These are phyloP conservation scores for Leucosporidium creatinivorum DNA, from an alignment of 768 basidiomycete species.

Conservation along the genomic window DNA sequence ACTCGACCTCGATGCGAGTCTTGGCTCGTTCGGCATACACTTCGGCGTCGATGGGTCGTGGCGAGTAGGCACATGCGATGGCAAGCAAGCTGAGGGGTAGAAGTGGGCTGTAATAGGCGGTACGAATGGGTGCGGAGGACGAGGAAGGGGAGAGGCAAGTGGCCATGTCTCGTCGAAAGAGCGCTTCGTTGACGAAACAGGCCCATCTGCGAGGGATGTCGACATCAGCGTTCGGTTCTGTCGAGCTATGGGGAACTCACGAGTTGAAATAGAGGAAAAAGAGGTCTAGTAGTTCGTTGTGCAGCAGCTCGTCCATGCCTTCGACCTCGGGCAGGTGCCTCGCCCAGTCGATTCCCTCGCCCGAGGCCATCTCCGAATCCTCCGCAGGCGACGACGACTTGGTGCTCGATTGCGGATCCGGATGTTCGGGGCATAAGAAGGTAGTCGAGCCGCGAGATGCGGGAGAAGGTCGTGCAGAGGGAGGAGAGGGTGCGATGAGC, in stretches of 20 bases:
- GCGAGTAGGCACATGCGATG: slow-evolving; percentile 13
- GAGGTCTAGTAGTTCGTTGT: slow-evolving; percentile 17
- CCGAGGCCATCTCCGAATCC: neutral
- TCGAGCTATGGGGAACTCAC: neutral
- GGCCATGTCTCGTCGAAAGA: slow-evolving; percentile 12
- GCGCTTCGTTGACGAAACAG: slow-evolving; percentile 4
- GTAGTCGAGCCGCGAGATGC: too few relatives aligned
- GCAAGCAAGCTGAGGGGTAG: slow-evolving; percentile 12
- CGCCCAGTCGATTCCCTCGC: slow-evolving; percentile 12
- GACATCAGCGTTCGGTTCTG: neutral
- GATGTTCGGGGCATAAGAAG: too few relatives aligned
- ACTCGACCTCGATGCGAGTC: slow-evolving; percentile 19
- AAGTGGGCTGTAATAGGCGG: slow-evolving; percentile 24
- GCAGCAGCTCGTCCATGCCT: slow-evolving; percentile 12
- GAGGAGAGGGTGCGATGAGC: neutral
- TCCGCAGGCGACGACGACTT: neutral
- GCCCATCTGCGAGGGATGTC: slow-evolving; percentile 5
- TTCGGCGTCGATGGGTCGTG: neutral
- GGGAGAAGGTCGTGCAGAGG: too few relatives aligned
- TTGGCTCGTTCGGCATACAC: slow-evolving; percentile 2
- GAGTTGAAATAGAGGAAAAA: slow-evolving; percentile 28
- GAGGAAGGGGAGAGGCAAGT: neutral
- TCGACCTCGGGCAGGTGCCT: slow-evolving; percentile 11
- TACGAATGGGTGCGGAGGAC: neutral
- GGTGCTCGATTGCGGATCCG: neutral